Evolutionary conservation across 768 basidiomycete species (phyloP).

Genomic region (Naganishia vishniacii): DNA sequence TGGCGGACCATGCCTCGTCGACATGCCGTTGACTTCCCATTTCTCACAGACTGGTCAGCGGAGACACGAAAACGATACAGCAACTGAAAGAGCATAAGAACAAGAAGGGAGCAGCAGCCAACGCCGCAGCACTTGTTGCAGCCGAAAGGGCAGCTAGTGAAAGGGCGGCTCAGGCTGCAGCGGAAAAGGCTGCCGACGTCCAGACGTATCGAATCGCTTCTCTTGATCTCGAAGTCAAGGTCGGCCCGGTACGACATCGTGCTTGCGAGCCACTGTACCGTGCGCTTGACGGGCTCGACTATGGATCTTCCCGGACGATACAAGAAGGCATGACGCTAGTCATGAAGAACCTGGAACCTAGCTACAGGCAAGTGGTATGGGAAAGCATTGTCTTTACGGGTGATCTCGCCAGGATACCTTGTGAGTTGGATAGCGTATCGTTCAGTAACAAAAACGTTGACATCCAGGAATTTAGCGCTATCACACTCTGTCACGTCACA

Average conservation of each 20-base stretch:
- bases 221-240: conserved; percentile 34
- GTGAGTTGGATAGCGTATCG: too few relatives aligned
- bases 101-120: conserved; percentile 21
- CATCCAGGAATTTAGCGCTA: conserved; percentile 38
- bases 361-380: conserved; percentile 35
- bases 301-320: conserved; percentile 33
- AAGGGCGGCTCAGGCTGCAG: conserved; percentile 30
- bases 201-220: conserved; percentile 15
- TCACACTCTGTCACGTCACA: conserved; percentile 41
- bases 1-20: not conserved
- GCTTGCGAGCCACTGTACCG: conserved; percentile 43
- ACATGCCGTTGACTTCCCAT: not conserved
- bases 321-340: conserved; percentile 44
- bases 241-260: conserved; percentile 44
- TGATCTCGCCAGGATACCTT: conserved; percentile 42
- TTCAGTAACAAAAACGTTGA: too few relatives aligned
- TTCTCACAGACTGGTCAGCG: conserved; percentile 25
- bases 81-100: conserved; percentile 38
- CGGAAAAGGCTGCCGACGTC: conserved; percentile 25
- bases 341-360: conserved; percentile 34
- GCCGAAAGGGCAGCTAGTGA: conserved; percentile 35
- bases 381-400: conserved; percentile 43
- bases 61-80: conserved; percentile 34
- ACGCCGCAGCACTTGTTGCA: conserved; percentile 33
- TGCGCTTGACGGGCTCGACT: not conserved